Conservation (phyloP, 768 basidiomycete species). For the Asterophora parasitica region DNA sequence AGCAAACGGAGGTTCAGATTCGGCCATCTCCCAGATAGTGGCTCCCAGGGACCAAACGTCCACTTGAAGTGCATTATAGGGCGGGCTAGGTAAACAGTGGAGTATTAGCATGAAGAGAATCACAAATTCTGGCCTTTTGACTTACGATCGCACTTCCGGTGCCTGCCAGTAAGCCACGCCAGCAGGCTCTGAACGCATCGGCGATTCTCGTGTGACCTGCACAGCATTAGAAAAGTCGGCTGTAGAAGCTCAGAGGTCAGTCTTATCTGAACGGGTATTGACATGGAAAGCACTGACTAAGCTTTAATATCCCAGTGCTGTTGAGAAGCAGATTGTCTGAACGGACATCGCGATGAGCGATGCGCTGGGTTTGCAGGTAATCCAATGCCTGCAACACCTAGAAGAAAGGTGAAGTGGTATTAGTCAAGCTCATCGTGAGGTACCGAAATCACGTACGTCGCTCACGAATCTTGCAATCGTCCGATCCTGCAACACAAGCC, state of each 20-base stretch:
- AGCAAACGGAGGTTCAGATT: slow-evolving; percentile 70
- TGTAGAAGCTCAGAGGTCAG: slow-evolving; percentile 20
- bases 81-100: slow-evolving; percentile 38
- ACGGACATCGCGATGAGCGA: slow-evolving; percentile 81
- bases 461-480: slow-evolving; percentile 69
- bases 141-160: slow-evolving; percentile 72
- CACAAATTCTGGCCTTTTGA: background rate
- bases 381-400: slow-evolving; percentile 64
- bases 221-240: slow-evolving; percentile 83
- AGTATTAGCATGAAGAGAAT: background rate
- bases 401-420: slow-evolving; percentile 1
- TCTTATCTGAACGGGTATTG: background rate
- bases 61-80: slow-evolving; percentile 70
- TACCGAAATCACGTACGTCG: slow-evolving; percentile 52
- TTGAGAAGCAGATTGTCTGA: slow-evolving; percentile 81
- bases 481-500: slow-evolving; percentile 61
- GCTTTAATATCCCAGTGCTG: slow-evolving; percentile 62
- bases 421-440: slow-evolving; percentile 7
- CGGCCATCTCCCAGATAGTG: slow-evolving; percentile 78
- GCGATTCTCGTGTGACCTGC: slow-evolving; percentile 45
- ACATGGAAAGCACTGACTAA: slow-evolving; percentile 43
- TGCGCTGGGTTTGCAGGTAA: slow-evolving; percentile 57
- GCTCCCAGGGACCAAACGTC: slow-evolving; percentile 83
- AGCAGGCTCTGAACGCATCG: slow-evolving; percentile 51
- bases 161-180: slow-evolving; percentile 86